Evolutionary conservation across 306 rosid genomes (phyloP).

Genomic region (Notholithocarpus densiflorus): DNA sequence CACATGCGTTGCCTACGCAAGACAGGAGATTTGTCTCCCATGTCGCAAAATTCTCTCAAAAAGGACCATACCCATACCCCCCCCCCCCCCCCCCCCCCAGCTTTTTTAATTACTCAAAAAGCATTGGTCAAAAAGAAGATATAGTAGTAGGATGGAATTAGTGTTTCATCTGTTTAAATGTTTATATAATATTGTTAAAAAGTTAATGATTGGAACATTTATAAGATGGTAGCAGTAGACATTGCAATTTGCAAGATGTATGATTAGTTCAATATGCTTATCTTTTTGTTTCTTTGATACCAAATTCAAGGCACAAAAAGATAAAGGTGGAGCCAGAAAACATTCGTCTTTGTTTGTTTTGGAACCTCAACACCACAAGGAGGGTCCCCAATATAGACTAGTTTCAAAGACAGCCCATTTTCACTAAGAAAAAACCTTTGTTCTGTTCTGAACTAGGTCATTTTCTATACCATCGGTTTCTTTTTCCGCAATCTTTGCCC

Average conservation of each 20-base stretch:
- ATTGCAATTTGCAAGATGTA: neutral
- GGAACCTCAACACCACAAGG: neutral
- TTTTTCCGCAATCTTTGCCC: neutral
- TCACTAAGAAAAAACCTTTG: neutral
- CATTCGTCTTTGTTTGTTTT: neutral
- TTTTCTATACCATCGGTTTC: neutral
- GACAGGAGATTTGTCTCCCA: conserved; percentile 44
- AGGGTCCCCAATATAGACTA: neutral
- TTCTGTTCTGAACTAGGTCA: neutral
- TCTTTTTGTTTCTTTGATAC: conserved; percentile 11
- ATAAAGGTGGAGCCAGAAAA: neutral
- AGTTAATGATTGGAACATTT: neutral
- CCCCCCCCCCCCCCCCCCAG: neutral
- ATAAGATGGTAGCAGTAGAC: neutral
- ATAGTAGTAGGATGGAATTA: neutral
- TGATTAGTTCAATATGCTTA: conserved; percentile 4
- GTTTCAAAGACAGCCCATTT: neutral
- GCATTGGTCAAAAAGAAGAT: conserved; percentile 22
- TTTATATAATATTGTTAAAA: neutral
- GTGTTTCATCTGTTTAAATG: neutral
- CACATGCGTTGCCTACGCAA: conserved; percentile 34
- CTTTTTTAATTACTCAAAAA: neutral
- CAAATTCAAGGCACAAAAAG: conserved; percentile 9
- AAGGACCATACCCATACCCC: conserved; percentile 1
- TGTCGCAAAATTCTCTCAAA: conserved; percentile 15